Percentiles rank a stretch among this genome's conserved stretches.
Conservation (phyloP, 371 early-diverging fungal genomes). For the Rhizopus sp. region DNA sequence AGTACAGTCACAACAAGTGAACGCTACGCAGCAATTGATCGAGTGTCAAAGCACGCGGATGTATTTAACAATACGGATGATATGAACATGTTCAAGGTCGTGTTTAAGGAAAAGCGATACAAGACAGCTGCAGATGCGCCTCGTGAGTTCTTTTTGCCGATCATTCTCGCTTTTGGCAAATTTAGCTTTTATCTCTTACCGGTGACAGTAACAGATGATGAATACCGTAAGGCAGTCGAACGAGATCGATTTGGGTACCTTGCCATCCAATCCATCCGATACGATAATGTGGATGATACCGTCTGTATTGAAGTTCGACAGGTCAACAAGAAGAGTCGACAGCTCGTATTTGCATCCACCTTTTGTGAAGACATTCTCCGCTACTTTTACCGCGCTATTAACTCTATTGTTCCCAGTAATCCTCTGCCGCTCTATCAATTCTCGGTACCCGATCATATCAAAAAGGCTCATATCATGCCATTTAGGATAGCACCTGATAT, state of each 20-base stretch:
- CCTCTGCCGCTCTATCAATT: conserved; percentile 14
- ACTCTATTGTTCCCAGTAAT: conserved; percentile 21
- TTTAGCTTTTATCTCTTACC: conserved; percentile 45
- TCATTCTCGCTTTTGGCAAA: conserved; percentile 44
- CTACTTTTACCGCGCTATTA: conserved; percentile 33
- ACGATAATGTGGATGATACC: conserved; percentile 37
- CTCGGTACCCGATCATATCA: conserved; percentile 22
- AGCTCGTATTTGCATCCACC: conserved; percentile 32
- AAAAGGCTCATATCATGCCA: conserved; percentile 8
- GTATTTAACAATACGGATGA: conserved; percentile 20
- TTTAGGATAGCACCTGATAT: conserved; percentile 9
- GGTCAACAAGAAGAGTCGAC: conserved; percentile 20
- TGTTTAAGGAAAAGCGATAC: conserved; percentile 36
- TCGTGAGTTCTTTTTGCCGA: conserved; percentile 33
- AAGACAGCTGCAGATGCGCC: conserved; percentile 14
- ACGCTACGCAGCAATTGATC: conserved; percentile 26
- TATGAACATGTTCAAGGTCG: conserved; percentile 37
- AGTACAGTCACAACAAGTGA: conserved; percentile 23
- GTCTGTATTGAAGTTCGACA: conserved; percentile 34
- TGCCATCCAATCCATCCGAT: conserved; percentile 31
- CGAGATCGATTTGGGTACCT: conserved; percentile 44
- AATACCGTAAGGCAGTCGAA: conserved; percentile 33
- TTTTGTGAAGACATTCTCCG: conserved; percentile 38
- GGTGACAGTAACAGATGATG: conserved; percentile 15
- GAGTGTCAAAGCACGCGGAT: conserved; percentile 39